Conservation (phyloP, 208 protist genomes). For the Leishmania aethiopica region DNA sequence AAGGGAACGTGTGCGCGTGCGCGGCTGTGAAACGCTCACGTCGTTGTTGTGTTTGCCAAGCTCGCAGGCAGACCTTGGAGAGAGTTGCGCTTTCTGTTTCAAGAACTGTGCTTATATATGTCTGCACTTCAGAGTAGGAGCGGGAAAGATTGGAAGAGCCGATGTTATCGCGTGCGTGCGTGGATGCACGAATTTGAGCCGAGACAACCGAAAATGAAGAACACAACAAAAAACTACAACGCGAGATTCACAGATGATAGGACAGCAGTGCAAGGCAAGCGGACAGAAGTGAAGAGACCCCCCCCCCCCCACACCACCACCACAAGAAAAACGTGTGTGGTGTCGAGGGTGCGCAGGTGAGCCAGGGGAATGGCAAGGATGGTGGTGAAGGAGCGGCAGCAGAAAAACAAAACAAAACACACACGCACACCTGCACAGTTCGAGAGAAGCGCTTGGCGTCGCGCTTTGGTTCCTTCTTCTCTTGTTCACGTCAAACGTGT, state of each 20-base stretch:
- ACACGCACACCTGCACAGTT: background rate
- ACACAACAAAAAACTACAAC: background rate
- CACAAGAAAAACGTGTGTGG: too few relatives aligned
- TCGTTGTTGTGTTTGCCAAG: background rate
- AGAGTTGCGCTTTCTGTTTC: background rate
- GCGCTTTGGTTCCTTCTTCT: background rate
- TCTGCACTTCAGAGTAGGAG: background rate
- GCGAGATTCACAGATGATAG: background rate
- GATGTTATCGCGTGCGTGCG: background rate
- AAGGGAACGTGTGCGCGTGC: background rate
- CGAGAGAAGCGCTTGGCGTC: background rate
- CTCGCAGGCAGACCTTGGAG: background rate
- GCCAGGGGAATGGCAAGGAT: background rate
- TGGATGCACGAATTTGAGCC: background rate
- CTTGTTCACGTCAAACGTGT: background rate
- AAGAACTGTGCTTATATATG: too few relatives aligned
- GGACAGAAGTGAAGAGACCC: background rate
- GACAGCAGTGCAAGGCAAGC: background rate
- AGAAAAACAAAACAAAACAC: background rate
- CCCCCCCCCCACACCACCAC: too few relatives aligned
- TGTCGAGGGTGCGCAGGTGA: background rate
- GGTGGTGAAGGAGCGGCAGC: background rate
- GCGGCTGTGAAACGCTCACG: background rate
- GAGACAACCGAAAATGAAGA: background rate
- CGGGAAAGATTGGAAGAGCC: background rate